These are phyloP conservation scores for Penicillium palitans DNA, from an alignment of 2,329 filamentous ascomycete genomes.

Conservation along the genomic window DNA sequence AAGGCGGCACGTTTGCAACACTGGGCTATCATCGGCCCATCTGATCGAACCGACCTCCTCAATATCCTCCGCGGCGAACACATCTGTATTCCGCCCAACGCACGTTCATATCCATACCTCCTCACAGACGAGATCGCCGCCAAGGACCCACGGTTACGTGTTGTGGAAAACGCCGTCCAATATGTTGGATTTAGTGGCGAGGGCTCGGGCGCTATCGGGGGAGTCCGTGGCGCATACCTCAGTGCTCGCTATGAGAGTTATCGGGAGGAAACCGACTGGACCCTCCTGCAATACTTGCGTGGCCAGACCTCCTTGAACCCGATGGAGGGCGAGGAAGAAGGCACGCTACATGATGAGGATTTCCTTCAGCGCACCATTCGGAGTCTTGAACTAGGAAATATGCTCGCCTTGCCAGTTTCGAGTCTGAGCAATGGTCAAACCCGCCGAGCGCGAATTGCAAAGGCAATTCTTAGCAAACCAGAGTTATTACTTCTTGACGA, in stretches of 20 bases:
- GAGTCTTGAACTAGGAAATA: constrained; percentile 66
- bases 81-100: constrained; percentile 71
- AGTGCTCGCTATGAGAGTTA: constrained; percentile 88
- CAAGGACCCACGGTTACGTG: constrained; percentile 54
- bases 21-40: constrained; percentile 82
- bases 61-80: constrained; percentile 74
- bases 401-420: constrained; percentile 79
- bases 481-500: constrained; percentile 86
- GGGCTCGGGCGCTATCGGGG: constrained; percentile 51
- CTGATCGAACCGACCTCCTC: constrained; percentile 79
- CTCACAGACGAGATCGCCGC: constrained; percentile 60
- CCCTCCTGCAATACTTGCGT: constrained; percentile 74
- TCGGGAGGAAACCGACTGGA: constrained; percentile 84
- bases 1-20: constrained; percentile 51
- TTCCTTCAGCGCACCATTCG: constrained; percentile 63
- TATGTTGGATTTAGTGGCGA: constrained; percentile 90
- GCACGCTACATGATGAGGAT: constrained; percentile 51
- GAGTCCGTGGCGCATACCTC: constrained; percentile 71
- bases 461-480: constrained; percentile 74
- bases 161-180: constrained; percentile 68
- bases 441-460: constrained; percentile 80
- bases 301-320: constrained; percentile 84
- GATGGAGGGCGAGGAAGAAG: constrained; percentile 54
- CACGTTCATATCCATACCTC: constrained; percentile 77
- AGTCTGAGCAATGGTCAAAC: constrained; percentile 95